Evolutionary conservation across 2,329 filamentous ascomycete species (phyloP), one percentile per base, ranked within the genome.

Genomic region (Cladosporium sp.): DNA sequence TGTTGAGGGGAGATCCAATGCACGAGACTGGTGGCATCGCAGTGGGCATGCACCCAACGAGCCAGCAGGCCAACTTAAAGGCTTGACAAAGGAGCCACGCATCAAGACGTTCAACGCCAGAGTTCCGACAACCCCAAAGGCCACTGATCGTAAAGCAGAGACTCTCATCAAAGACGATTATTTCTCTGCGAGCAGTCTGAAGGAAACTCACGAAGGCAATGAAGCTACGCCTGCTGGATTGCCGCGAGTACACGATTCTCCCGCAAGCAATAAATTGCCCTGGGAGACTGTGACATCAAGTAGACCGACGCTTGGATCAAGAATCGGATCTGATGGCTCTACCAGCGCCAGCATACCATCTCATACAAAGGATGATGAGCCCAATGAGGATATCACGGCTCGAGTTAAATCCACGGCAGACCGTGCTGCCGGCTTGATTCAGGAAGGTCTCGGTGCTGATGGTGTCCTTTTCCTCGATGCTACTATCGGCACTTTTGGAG

Each of bases 391-490:
- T 20, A 19, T 47, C 11, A 5, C 35, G 6, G n/a, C 22, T 3
- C n/a, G 15, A 3, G 15, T 47, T 15, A 38, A n/a, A 30, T 43
- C 38, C 53, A 72, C 72, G 2, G 77, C 78, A 49, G 62, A 65
- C 11, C 67, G 75, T 18, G 77, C 77, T 1, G 73, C 75, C 0
- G 69, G 72, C 25, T 55, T 78, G 0, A 62, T 79, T 3, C 68
- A 70, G 1, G 69, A 77, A 50, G 72, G 74, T n/a, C 62, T 78
- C 16, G 64, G 65, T 7, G 70, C 74, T 3, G 74, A 76, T n/a
- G 75, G 74, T 2, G 72, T 77, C 11, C 60, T 71, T 2, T 72
- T 73, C 48, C 52, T 74, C 15, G 71, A 72, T 53, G 66, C 60
- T 0, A 55, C 59, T 1, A 50, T 63, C 3, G 55, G 58, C 2